Evolutionary conservation across 306 rosid species (phyloP), one percentile per base, ranked within the genome.

Genomic region (Cicer chorassanicum): DNA sequence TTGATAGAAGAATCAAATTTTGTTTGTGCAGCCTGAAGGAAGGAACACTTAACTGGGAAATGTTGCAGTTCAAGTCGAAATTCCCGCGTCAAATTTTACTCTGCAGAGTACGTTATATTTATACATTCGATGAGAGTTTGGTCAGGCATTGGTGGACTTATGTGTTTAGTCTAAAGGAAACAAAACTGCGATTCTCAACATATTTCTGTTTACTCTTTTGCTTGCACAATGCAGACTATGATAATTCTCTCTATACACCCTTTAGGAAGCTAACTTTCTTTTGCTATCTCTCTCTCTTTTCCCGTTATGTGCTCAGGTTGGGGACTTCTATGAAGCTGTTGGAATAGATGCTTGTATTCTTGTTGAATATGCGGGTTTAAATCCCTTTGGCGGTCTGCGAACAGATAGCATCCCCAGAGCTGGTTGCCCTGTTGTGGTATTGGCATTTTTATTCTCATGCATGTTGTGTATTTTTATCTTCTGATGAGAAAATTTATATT

Each of bases 371-470:
- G 97, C 97, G 1, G 98, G 98, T 78, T 84, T 93, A 67, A 93
- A 93, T 78, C 98, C 98, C 79, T 88, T 86, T 70, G 98, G 98
- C 2, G 98, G 97, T 67, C 82, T 89, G 62, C 97, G 89, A 24
- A 80, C 93, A 41, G 98, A 91, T 80, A 87, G 94, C 61, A 73
- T 86, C 78, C 98, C 98, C 21, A 89, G 81, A 84, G 98, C 98
- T 81, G 96, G 98, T 77, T 93, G 97, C 82, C 98, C 94, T 34
- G 97, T 93, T 80, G 84, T 93, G 96, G 98, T 93, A 92, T 68
- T 63, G 56, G 3, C 42, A 76, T 64, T 73, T 53, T 64, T 80
- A 71, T 24, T 67, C 55, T 11, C 68, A 44, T 61, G 41, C 70
- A 57, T 73, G 44, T 64, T 46, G 63, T 50, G n/a, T 81, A 24